A percentile compares a stretch with the other conserved stretches of the same genome.
Conservation (phyloP, 148 eudicot species). For the Chenopodium suecicum region DNA sequence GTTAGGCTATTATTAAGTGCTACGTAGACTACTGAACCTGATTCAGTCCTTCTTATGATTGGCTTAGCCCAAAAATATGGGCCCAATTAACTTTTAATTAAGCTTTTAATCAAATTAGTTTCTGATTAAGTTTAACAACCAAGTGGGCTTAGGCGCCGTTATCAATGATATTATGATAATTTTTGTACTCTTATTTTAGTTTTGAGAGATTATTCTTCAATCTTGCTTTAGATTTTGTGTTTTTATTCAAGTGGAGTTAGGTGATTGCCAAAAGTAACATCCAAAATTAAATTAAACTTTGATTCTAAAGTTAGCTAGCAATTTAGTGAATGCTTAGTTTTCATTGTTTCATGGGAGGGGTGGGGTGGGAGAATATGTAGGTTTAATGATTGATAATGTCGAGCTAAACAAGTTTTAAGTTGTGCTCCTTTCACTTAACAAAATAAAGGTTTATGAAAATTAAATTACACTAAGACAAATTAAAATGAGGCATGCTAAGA, state of each 20-base stretch:
- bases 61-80: neutral
- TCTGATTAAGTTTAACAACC: neutral
- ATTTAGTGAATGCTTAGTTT: neutral
- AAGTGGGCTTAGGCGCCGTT: conserved; percentile 17
- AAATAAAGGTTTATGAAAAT: too few species aligned
- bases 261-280: neutral
- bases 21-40: neutral
- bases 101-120: neutral
- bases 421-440: too few species aligned
- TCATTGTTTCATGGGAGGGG: too few species aligned
- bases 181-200: neutral
- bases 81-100: neutral
- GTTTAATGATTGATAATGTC: too few species aligned
- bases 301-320: neutral
- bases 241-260: neutral
- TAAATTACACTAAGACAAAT: too few species aligned
- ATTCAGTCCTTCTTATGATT: neutral
- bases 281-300: neutral
- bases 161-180: neutral
- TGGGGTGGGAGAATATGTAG: neutral
- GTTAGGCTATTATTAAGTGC: conserved; percentile 4
- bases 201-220: neutral
- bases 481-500: too few species aligned
- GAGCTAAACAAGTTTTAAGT: neutral
- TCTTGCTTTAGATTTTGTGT: conserved; percentile 3